A percentile compares a stretch with the other conserved stretches of the same genome.
Conservation (phyloP, 208 protist genomes). For the Naegleria gruberi region DNA sequence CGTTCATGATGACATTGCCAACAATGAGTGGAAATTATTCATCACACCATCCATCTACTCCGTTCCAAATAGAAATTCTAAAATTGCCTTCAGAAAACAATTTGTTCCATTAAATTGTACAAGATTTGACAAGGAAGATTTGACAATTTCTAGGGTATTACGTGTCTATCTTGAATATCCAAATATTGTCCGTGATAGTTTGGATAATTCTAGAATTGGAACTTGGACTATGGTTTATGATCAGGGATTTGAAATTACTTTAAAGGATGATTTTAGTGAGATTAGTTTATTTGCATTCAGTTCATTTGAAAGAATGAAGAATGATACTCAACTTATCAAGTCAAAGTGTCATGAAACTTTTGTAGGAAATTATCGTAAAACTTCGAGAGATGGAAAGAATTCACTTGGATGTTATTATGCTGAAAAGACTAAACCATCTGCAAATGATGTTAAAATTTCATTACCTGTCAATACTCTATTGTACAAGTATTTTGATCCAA, state of each 20-base stretch:
- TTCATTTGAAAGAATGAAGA: neutral
- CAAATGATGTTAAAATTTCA: neutral
- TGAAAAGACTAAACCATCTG: neutral
- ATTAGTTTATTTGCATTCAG: neutral
- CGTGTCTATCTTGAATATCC: neutral
- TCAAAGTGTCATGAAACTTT: neutral
- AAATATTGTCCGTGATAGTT: neutral
- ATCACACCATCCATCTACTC: neutral
- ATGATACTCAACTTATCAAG: neutral
- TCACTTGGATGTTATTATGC: neutral
- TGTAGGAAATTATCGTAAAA: neutral
- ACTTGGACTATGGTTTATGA: neutral
- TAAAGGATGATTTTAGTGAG: neutral
- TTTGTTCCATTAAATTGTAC: neutral
- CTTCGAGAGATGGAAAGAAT: neutral
- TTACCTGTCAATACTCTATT: neutral
- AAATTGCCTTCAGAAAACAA: neutral
- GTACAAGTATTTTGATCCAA: neutral
- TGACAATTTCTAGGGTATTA: neutral
- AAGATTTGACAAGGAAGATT: neutral
- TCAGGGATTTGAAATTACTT: neutral
- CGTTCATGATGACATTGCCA: neutral
- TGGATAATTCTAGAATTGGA: neutral
- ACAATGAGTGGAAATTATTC: neutral
- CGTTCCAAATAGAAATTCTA: neutral